Base-by-base conservation (phyloP, 106 monocot species). In the Acorus gramineus region DNA sequence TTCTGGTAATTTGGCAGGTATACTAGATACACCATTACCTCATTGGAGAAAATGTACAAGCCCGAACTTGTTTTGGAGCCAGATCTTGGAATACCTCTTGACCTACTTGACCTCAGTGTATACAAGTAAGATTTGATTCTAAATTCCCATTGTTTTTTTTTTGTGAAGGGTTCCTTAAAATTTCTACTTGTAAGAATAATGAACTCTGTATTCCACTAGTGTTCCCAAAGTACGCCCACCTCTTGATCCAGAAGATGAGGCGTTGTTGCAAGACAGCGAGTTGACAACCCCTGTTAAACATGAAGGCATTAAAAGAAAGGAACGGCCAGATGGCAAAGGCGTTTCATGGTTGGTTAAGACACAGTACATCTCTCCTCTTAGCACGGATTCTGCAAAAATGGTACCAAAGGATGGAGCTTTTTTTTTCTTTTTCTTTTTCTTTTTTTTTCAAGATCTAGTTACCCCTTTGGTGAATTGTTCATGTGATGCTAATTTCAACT, bases 81-180 rank as follows among this genome's bases (percentile, higher is more conserved):
- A 66, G 96, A 96, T 75, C 91, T 96, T 67, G 96, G 96, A 48
- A 85, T 96, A 63, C 96, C 96, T 66, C 96, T 96, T 69, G 96
- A 96, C 65, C 71, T 96, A 65, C 82, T 96, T 64, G 96, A 96
- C 54, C 71, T 91, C 57, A 82, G 84, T 52, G 73, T 87, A 47
- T 96, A 91, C 82, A 87, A 87, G 95, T 95, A 87, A 72, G 82
- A 28, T 28, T 28, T 55, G 6, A 75, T 44, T 4, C 14, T 60
- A 42, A 53, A 52, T 44, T 42, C n/a, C 47, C 13, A 5, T 9
- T 43, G 10, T 57, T 55, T 53, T 47, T 3, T 44, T 65, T 4
- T 14, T 59, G 45, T 54, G 2, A 44, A 2, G 66, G 52, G 9
- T 4, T 42, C 58, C 7, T 7, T 64, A 11, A 6, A 3, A 57